A percentile compares a stretch with the other conserved stretches of the same genome.
phyloP scores from a whole-genome alignment of 2,329 filamentous ascomycete species.

The Botrytis paeoniae region DNA sequence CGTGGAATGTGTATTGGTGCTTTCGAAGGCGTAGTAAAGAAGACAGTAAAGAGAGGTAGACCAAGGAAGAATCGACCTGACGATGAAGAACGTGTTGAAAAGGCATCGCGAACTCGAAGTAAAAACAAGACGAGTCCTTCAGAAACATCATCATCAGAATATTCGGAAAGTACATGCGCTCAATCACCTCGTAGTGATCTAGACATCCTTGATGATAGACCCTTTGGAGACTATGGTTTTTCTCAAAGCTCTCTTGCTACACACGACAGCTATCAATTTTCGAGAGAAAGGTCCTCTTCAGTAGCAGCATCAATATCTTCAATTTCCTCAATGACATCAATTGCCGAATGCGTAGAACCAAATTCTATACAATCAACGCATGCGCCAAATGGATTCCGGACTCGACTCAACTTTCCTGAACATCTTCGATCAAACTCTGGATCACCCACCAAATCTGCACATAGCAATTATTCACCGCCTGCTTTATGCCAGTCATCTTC shows the following conservation, averaged over 20 bases:
- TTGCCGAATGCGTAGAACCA: conserved; percentile 35
- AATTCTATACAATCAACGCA: conserved; percentile 32
- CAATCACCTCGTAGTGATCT: conserved; percentile 53
- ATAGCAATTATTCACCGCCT: conserved; percentile 54
- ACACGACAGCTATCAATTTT: conserved; percentile 41
- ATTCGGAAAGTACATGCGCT: conserved; percentile 54
- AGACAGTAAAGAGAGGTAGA: conserved; percentile 63
- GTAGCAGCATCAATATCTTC: conserved; percentile 14
- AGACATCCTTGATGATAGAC: conserved; percentile 41
- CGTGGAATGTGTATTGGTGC: conserved; percentile 95
- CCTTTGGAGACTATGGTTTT: conserved; percentile 41
- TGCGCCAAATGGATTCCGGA: conserved; percentile 33
- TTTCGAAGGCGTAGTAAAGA: conserved; percentile 75
- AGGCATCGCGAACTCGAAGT: conserved; percentile 53
- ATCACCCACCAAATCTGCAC: conserved; percentile 50
- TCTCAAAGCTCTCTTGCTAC: conserved; percentile 36
- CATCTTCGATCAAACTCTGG: conserved; percentile 40
- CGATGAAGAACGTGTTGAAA: conserved; percentile 49
- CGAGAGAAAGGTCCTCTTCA: conserved; percentile 30
- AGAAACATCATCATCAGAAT: conserved; percentile 52
- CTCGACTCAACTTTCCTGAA: conserved; percentile 28
- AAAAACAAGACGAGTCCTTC: conserved; percentile 48
- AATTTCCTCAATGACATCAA: conserved; percentile 15
- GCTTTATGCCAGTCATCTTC: conserved; percentile 61
- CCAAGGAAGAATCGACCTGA: conserved; percentile 61